Percentiles rank a stretch among this genome's conserved stretches.
Conservation (phyloP, 306 rosid species). For the Lathyrus tuberosus region DNA sequence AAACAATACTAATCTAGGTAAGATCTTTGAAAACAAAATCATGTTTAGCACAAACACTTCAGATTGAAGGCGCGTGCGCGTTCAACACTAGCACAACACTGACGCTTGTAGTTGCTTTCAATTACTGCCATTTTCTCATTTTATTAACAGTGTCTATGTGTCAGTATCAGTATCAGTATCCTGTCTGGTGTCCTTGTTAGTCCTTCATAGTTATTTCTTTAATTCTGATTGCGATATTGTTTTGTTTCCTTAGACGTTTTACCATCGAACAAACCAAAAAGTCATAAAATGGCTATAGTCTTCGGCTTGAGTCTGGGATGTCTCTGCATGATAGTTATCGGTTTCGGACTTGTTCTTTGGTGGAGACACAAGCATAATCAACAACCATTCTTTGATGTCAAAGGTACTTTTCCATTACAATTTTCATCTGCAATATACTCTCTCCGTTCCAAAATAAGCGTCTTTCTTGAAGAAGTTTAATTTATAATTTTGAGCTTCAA, state of each 20-base stretch:
- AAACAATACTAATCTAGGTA: conserved; percentile 63
- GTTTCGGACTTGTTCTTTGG: conserved; percentile 77
- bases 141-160: not conserved
- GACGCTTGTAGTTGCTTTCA: not conserved
- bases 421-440: conserved; percentile 12
- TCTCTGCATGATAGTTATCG: conserved; percentile 75
- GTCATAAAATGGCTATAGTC: conserved; percentile 77
- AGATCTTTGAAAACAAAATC: conserved; percentile 15
- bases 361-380: conserved; percentile 78
- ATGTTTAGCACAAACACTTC: not conserved
- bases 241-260: conserved; percentile 59
- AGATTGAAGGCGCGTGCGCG: not conserved
- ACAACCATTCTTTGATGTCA: conserved; percentile 82
- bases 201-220: conserved; percentile 10
- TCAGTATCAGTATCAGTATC: not conserved
- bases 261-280: conserved; percentile 58
- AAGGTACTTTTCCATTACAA: conserved; percentile 53
- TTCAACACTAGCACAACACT: not conserved
- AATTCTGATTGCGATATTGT: conserved; percentile 39
- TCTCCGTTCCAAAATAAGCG: not conserved
- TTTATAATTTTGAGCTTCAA: not conserved
- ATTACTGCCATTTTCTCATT: not conserved
- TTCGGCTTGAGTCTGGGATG: conserved; percentile 88
- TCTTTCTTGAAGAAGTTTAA: no score
- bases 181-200: not conserved